Evolutionary conservation across 2,329 filamentous ascomycete species (phyloP).

Genomic region (Apiospora aurea): DNA sequence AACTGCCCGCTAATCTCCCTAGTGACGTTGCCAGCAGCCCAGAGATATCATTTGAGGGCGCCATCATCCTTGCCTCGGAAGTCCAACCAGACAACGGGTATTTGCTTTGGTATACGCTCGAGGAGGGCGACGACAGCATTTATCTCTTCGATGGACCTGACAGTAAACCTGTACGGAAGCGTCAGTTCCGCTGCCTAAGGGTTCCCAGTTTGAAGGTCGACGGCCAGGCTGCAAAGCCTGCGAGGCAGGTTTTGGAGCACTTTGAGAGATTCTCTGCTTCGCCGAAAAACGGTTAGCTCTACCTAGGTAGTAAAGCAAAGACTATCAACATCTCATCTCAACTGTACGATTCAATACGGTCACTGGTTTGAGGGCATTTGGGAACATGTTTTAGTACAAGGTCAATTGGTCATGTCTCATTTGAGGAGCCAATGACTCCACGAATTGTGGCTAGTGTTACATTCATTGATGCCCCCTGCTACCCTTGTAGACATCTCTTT

Average conservation of each 20-base stretch:
- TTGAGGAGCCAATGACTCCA: slow-evolving; percentile 13
- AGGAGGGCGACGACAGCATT: background rate
- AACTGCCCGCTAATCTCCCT: slow-evolving; percentile 29
- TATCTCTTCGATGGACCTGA: background rate
- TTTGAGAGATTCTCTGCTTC: background rate
- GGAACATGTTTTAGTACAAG: slow-evolving; percentile 10
- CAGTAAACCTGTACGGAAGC: background rate
- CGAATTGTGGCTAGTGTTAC: slow-evolving; percentile 25
- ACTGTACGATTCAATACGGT: background rate
- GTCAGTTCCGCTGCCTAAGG: background rate
- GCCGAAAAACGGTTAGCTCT: background rate
- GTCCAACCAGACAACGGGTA: too few relatives aligned
- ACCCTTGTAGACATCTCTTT: slow-evolving; percentile 8
- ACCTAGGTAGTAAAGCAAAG: too few relatives aligned
- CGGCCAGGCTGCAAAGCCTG: slow-evolving; percentile 40
- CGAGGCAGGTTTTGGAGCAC: slow-evolving; percentile 36
- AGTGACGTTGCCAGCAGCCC: background rate
- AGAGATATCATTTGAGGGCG: background rate
- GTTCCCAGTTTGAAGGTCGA: slow-evolving; percentile 35
- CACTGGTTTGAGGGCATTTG: background rate
- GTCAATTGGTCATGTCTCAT: slow-evolving; percentile 27
- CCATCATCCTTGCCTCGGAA: background rate
- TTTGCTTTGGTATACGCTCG: background rate
- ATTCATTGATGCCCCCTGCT: slow-evolving; percentile 23
- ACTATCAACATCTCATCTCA: background rate